Percentiles rank a stretch among this genome's conserved stretches.
Conservation (phyloP, 2,329 filamentous ascomycete genomes). For the Eutypella sp. region DNA sequence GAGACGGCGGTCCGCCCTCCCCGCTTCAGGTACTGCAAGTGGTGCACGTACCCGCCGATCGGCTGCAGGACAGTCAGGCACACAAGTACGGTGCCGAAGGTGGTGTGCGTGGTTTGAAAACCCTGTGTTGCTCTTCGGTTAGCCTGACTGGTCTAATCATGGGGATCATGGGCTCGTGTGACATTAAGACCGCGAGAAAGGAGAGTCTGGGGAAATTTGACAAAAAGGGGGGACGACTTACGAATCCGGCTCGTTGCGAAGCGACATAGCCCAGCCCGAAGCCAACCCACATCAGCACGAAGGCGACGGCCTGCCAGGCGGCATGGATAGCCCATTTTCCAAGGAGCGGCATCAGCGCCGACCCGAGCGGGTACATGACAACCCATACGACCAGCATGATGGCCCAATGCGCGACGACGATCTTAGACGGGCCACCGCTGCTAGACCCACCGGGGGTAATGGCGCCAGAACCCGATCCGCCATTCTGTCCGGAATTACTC, state of each 20-base stretch:
- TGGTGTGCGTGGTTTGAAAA: constrained; percentile 48
- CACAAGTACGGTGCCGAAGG: constrained; percentile 51
- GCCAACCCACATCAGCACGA: constrained; percentile 50
- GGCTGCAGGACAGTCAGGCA: constrained; percentile 54
- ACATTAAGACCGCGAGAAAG: too few relatives aligned
- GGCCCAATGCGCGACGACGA: constrained; percentile 48
- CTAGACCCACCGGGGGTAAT: constrained; percentile 10
- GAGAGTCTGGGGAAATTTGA: too few relatives aligned
- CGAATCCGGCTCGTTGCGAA: constrained; percentile 26
- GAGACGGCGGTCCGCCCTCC: constrained; percentile 46
- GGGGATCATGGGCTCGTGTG: too few relatives aligned
- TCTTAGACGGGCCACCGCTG: constrained; percentile 5
- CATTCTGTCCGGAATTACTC: background rate
- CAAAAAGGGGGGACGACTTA: constrained; percentile 15
- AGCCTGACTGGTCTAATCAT: too few relatives aligned
- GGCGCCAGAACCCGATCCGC: constrained; percentile 3
- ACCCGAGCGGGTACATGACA: constrained; percentile 54
- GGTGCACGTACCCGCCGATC: constrained; percentile 53
- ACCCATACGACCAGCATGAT: constrained; percentile 58
- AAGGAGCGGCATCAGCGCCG: constrained; percentile 55
- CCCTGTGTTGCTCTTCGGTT: constrained; percentile 34
- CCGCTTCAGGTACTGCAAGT: constrained; percentile 45
- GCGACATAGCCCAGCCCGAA: constrained; percentile 52
- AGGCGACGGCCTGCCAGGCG: constrained; percentile 48
- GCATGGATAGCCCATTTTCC: constrained; percentile 56